A percentile compares a stretch with the other conserved stretches of the same genome.
Conservation (phyloP, 2,329 filamentous ascomycete genomes). For the Pseudopithomyces maydicus region DNA sequence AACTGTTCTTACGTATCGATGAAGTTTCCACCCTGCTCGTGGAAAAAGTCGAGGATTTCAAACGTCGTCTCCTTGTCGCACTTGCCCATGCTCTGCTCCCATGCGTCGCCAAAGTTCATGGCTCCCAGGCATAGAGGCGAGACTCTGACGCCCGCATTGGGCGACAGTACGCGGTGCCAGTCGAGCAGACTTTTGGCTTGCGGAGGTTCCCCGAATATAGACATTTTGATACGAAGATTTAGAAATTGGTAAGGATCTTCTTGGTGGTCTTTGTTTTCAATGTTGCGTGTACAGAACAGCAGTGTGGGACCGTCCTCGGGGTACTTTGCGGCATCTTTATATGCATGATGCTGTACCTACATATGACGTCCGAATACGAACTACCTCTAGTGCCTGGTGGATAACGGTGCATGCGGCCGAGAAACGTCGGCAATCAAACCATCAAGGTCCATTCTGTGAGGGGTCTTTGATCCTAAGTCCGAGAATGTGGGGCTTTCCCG, state of each 20-base stretch:
- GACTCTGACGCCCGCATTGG: conserved; percentile 58
- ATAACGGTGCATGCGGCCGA: no score
- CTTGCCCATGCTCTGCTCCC: conserved; percentile 49
- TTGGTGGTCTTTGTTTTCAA: no score
- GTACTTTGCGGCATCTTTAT: no score
- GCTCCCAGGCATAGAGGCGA: conserved; percentile 59
- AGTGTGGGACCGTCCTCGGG: no score
- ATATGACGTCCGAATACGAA: no score
- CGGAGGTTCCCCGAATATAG: conserved; percentile 30
- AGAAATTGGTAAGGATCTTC: background rate
- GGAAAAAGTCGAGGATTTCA: conserved; percentile 55
- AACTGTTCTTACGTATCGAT: conserved; percentile 50
- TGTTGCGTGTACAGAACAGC: no score
- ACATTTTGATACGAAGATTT: conserved; percentile 6
- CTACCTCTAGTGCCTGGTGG: no score
- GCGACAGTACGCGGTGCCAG: conserved; percentile 58
- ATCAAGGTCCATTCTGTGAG: no score
- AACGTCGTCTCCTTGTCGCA: conserved; percentile 53
- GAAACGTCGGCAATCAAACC: no score
- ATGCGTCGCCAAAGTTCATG: conserved; percentile 61
- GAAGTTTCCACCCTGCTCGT: conserved; percentile 56
- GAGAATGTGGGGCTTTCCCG: no score
- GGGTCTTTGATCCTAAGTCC: no score
- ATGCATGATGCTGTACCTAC: no score
- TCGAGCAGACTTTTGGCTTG: conserved; percentile 51